Conservation (phyloP, 2,329 filamentous ascomycete species). For the Cladosporium velox region DNA sequence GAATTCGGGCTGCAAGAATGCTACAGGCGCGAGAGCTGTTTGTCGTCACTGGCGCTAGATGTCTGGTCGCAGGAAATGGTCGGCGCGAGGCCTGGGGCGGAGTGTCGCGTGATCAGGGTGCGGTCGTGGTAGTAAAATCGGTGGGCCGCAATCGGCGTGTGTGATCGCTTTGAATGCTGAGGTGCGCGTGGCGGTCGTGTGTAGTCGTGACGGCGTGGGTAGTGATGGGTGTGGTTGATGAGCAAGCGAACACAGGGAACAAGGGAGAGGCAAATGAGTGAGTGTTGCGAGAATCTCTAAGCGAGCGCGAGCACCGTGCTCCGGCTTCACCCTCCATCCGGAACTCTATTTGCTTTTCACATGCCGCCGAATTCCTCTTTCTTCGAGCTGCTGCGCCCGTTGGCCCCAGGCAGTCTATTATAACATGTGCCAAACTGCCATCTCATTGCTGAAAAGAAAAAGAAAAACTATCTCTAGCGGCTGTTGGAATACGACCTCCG, state of each 20-base stretch:
- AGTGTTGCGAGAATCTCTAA: background rate
- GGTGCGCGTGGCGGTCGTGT: conserved; percentile 11
- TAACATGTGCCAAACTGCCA: background rate
- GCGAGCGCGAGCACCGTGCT: background rate
- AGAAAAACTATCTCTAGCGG: background rate
- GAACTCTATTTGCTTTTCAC: conserved; percentile 9
- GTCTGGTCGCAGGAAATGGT: conserved; percentile 15
- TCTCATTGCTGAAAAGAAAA: background rate
- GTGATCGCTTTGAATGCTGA: conserved; percentile 1
- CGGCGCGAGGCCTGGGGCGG: conserved; percentile 16
- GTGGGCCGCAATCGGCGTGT: conserved; percentile 19
- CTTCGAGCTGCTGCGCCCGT: background rate
- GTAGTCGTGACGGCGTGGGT: conserved; percentile 14
- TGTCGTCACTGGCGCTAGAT: conserved; percentile 14
- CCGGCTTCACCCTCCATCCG: background rate
- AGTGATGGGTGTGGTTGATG: conserved; percentile 10
- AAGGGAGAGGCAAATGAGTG: conserved; percentile 13
- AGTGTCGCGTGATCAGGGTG: conserved; percentile 20
- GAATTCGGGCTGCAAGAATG: conserved; percentile 2
- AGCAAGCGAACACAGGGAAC: background rate
- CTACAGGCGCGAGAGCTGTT: background rate
- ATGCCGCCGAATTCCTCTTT: background rate
- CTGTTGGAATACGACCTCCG: background rate
- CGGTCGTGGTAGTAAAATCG: background rate
- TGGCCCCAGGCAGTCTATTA: background rate